Conservation (phyloP, 1,284 basidiomycete genomes). For the Austroboletus novae-zelandiae region DNA sequence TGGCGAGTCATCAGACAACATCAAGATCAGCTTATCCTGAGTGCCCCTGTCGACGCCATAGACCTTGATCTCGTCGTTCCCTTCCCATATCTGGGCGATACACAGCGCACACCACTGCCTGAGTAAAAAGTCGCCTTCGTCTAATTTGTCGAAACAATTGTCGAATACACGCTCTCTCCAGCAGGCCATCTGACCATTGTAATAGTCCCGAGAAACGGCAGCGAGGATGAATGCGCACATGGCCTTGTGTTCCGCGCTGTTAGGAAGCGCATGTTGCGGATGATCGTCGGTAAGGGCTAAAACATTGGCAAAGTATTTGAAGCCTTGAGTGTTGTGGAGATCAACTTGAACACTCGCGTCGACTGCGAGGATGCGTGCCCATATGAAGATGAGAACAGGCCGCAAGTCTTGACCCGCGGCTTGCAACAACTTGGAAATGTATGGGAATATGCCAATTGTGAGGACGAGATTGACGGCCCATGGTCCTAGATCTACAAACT, state of each 20-base stretch:
- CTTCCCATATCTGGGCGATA: conserved; percentile 95
- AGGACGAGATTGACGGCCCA: conserved; percentile 98
- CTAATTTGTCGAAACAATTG: conserved; percentile 83
- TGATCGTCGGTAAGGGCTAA: conserved; percentile 66
- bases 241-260: conserved; percentile 94
- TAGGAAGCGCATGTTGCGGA: conserved; percentile 62
- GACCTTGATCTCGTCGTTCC: conserved; percentile 88
- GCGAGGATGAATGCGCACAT: conserved; percentile 99
- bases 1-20: conserved; percentile 86
- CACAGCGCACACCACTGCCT: conserved; percentile 95
- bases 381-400: conserved; percentile 99
- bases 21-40: conserved; percentile 82
- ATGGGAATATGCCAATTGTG: conserved; percentile 99
- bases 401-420: conserved; percentile 93
- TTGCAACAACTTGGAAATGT: conserved; percentile 94
- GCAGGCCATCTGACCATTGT: conserved; percentile 85
- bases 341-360: conserved; percentile 93
- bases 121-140: conserved; percentile 88
- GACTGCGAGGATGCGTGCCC: conserved; percentile 96
- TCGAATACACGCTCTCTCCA: conserved; percentile 87
- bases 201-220: conserved; percentile 89
- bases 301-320: conserved; percentile 86
- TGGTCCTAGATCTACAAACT: conserved; percentile 96
- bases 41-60: conserved; percentile 80
- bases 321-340: conserved; percentile 82